A percentile compares a stretch with the other conserved stretches of the same genome.
phyloP scores from a whole-genome alignment of 2,329 filamentous ascomycete genomes.

The Coniella lustricola region DNA sequence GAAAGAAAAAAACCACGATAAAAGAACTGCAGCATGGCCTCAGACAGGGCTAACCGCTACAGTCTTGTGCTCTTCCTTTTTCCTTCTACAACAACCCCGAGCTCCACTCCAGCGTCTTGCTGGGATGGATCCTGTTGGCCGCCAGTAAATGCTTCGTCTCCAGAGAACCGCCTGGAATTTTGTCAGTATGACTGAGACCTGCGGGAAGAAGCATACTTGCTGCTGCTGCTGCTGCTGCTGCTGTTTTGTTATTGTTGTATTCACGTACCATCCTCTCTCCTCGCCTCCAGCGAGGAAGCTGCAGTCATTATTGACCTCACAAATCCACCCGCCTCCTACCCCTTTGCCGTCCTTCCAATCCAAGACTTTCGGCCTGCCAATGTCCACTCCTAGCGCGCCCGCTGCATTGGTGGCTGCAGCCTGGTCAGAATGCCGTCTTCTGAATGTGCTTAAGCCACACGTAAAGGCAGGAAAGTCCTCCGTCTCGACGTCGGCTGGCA shows the following conservation, averaged over 20 bases:
- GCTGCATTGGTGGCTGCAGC: background rate
- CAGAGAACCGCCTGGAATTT: conserved; percentile 30
- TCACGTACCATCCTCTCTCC: conserved; percentile 77
- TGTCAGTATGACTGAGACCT: conserved; percentile 13
- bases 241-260: too few relatives aligned
- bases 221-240: too few relatives aligned
- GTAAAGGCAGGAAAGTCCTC: conserved; percentile 85
- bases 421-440: conserved; percentile 24
- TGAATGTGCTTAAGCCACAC: conserved; percentile 66
- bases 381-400: conserved; percentile 10
- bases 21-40: background rate
- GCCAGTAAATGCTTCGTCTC: conserved; percentile 33
- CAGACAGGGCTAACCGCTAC: conserved; percentile 7
- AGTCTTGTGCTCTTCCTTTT: conserved; percentile 8
- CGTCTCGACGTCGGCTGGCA: conserved; percentile 63
- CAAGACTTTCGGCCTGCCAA: conserved; percentile 16
- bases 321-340: conserved; percentile 72
- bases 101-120: conserved; percentile 25
- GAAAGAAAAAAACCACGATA: background rate
- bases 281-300: conserved; percentile 71
- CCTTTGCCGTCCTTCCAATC: conserved; percentile 54
- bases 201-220: background rate
- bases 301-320: conserved; percentile 76
- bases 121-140: conserved; percentile 17
- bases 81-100: conserved; percentile 28